A percentile compares a stretch with the other conserved stretches of the same genome.
Evolutionary conservation across 2,329 filamentous ascomycete species (phyloP).

Genomic region (Aaosphaeria pasadenensis): DNA sequence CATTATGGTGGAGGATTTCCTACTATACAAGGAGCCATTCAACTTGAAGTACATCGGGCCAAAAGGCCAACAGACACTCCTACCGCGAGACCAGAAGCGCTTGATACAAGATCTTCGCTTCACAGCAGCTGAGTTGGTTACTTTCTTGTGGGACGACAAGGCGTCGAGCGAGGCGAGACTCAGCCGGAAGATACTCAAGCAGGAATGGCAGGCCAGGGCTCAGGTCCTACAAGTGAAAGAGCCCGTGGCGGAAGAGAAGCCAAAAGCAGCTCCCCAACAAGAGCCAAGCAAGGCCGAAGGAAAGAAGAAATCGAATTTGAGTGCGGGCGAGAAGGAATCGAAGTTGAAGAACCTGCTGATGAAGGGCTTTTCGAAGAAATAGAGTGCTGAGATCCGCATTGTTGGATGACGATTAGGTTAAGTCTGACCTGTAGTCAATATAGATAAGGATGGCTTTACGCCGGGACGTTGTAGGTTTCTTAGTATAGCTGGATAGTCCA

Average conservation of each 20-base stretch:
- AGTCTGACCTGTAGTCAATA: too few relatives aligned
- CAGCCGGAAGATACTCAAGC: conserved; percentile 56
- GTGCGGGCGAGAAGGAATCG: conserved; percentile 36
- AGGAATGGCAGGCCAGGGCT: conserved; percentile 58
- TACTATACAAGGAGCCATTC: conserved; percentile 68
- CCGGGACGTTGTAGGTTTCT: too few relatives aligned
- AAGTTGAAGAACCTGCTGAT: conserved; percentile 39
- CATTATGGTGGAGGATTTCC: conserved; percentile 67
- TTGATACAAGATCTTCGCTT: conserved; percentile 75
- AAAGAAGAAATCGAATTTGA: conserved; percentile 30
- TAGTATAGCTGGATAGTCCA: too few relatives aligned
- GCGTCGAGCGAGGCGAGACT: conserved; percentile 57
- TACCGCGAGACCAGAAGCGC: conserved; percentile 46
- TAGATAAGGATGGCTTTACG: too few relatives aligned
- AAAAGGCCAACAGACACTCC: conserved; percentile 46
- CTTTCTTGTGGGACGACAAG: conserved; percentile 68
- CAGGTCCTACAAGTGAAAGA: conserved; percentile 65
- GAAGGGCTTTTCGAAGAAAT: conserved; percentile 32
- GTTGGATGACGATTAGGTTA: too few relatives aligned
- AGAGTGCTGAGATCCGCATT: background rate
- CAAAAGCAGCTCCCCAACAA: conserved; percentile 1
- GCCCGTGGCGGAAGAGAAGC: conserved; percentile 17
- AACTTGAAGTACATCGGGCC: conserved; percentile 63
- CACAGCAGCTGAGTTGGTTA: conserved; percentile 68
- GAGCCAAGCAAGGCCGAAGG: conserved; percentile 22